Evolutionary conservation across 192 early-diverging fungal genomes (phyloP).

Genomic region (Spizellomyces sp.): DNA sequence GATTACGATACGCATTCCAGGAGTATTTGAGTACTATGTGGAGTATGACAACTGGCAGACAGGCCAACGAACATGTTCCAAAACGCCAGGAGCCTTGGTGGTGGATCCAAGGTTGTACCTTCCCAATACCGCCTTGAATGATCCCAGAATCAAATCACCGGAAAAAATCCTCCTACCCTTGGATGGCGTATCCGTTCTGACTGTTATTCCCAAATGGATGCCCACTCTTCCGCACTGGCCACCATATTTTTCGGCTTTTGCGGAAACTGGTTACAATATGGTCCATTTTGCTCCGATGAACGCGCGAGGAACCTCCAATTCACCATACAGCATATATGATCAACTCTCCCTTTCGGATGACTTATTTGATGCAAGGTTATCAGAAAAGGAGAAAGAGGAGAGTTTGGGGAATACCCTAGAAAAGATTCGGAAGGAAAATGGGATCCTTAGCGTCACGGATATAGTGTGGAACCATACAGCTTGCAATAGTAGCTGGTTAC

Average conservation of each 20-base stretch:
- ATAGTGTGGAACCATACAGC: slow-evolving; percentile 99
- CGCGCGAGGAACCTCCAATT: slow-evolving; percentile 87
- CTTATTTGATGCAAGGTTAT: slow-evolving; percentile 70
- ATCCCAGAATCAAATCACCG: neutral
- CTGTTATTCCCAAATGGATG: slow-evolving; percentile 97
- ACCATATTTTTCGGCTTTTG: slow-evolving; percentile 67
- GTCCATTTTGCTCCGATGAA: slow-evolving; percentile 96
- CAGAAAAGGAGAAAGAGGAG: slow-evolving; percentile 63
- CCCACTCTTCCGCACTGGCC: slow-evolving; percentile 80
- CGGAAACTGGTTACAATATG: slow-evolving; percentile 93
- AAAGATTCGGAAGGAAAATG: slow-evolving; percentile 64
- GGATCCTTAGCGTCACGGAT: slow-evolving; percentile 83
- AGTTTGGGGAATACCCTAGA: slow-evolving; percentile 57
- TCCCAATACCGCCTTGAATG: slow-evolving; percentile 23
- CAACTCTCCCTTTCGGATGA: slow-evolving; percentile 90
- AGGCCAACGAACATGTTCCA: slow-evolving; percentile 26
- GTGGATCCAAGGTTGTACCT: slow-evolving; percentile 86
- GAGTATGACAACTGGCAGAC: slow-evolving; percentile 51
- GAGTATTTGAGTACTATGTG: slow-evolving; percentile 88
- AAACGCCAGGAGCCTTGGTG: slow-evolving; percentile 68
- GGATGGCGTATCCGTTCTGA: slow-evolving; percentile 87
- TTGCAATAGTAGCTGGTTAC: slow-evolving; percentile 88
- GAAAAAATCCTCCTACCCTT: slow-evolving; percentile 63
- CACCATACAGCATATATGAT: slow-evolving; percentile 96
- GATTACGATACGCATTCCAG: slow-evolving; percentile 63